Evolutionary conservation across 2,329 filamentous ascomycete species (phyloP).

Genomic region (Cladophialophora psammophila): DNA sequence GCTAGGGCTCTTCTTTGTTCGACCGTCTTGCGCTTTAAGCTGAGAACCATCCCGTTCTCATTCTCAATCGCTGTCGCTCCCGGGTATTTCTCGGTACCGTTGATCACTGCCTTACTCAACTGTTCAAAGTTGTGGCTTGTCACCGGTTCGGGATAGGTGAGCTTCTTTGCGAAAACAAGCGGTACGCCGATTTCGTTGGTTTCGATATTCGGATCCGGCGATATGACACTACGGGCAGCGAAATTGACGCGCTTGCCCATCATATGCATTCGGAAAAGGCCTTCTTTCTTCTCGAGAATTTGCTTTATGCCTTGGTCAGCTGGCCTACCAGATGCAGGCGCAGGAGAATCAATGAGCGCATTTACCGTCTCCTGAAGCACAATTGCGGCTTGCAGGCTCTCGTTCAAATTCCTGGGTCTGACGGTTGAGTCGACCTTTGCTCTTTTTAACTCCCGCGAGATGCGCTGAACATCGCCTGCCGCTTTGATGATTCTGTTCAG

Average conservation of each 20-base stretch:
- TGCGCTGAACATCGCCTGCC: slow-evolving; percentile 75
- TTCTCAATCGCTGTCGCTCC: slow-evolving; percentile 95
- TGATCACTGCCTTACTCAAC: slow-evolving; percentile 93
- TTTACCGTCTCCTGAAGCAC: slow-evolving; percentile 90
- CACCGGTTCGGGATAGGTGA: slow-evolving; percentile 96
- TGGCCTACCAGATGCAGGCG: slow-evolving; percentile 77
- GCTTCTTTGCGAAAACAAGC: slow-evolving; percentile 93
- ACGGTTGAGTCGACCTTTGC: slow-evolving; percentile 50
- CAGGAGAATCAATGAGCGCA: slow-evolving; percentile 89
- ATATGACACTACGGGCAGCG: slow-evolving; percentile 95
- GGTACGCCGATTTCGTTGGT: slow-evolving; percentile 99
- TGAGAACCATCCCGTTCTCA: slow-evolving; percentile 90
- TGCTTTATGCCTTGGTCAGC: slow-evolving; percentile 97
- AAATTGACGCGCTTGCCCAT: slow-evolving; percentile 99
- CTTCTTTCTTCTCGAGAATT: slow-evolving; percentile 97
- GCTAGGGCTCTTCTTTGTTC: slow-evolving; percentile 90
- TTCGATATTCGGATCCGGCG: slow-evolving; percentile 97
- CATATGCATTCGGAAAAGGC: slow-evolving; percentile 98
- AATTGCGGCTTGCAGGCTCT: slow-evolving; percentile 78
- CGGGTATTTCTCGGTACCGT: slow-evolving; percentile 91
- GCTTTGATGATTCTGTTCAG: slow-evolving; percentile 84
- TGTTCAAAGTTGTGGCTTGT: slow-evolving; percentile 97
- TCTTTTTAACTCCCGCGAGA: slow-evolving; percentile 70
- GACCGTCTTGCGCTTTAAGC: slow-evolving; percentile 81
- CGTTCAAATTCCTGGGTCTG: slow-evolving; percentile 72